Base-by-base conservation (phyloP, 2,329 filamentous ascomycete species). In the Claviceps africana region DNA sequence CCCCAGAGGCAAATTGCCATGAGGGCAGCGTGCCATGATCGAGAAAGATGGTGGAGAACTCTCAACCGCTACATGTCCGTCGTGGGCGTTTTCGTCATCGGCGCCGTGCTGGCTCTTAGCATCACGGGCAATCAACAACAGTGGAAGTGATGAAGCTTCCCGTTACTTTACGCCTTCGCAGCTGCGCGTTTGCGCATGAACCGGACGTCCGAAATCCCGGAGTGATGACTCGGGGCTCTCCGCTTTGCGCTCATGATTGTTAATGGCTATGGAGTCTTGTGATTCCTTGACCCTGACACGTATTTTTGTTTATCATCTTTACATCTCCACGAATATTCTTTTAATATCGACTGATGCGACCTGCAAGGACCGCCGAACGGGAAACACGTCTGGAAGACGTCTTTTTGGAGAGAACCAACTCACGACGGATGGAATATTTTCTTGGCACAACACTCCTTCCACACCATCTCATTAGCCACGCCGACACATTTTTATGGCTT, bases 11-110 rank as follows among this genome's bases (percentile, higher is more conserved):
- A 64, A 10, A 60, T 65, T 13, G 56, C 68, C 33, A 68, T 74
- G 53, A 73, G 77, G 56, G 62, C 67, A 13, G 69, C 70, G 46
- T 69, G 70, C 42, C 76, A 72, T 56, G 70, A 72, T 57, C 79
- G 74, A 51, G 76, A 76, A 13, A 68, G 71, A 47, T 81, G 78
- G 78, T 82, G 78, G 78, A 71, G 78, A 52, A 75, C 71, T 48
- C 67, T 81, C 45, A 82, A 82, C 60, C 72, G 78, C 51, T 69
- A 70, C 57, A 81, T 82, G 78, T 73, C 77, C 28, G 58, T 80
- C 46, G 62, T 80, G 25, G 78, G 78, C 3, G 61, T 80, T 4
- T 62, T 81, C 47, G 70, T 81, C 33, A 65, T 81, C 21, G 76
- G 72, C 35, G 72, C 76, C 30, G 65, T 78, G 30, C 62, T 74